Evolutionary conservation across 2,329 filamentous ascomycete genomes (phyloP).

Genomic region (Arthrobotrys pseudoclavata): DNA sequence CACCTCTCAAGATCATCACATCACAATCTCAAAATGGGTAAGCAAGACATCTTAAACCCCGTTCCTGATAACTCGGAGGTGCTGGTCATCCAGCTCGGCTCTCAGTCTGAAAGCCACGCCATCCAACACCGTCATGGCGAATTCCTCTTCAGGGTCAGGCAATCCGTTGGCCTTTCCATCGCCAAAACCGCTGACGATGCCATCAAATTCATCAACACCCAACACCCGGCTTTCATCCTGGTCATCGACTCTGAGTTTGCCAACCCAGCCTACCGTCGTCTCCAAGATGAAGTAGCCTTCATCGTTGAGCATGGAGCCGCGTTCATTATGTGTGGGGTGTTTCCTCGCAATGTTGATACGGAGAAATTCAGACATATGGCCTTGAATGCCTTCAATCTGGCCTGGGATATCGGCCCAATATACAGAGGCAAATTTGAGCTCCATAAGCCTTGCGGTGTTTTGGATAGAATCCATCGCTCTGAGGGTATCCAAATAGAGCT

Average conservation of each 20-base stretch:
- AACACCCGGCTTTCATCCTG: conserved; percentile 32
- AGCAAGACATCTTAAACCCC: background rate
- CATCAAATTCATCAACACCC: conserved; percentile 1
- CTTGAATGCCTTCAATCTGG: conserved; percentile 41
- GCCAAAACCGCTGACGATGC: conserved; percentile 7
- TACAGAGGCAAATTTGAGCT: conserved; percentile 15
- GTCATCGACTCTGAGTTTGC: conserved; percentile 38
- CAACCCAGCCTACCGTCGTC: conserved; percentile 15
- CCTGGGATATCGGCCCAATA: conserved; percentile 36
- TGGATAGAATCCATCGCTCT: conserved; percentile 20
- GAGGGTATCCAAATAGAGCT: conserved; percentile 7
- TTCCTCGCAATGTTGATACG: conserved; percentile 25
- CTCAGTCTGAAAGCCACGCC: conserved; percentile 4
- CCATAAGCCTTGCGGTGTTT: conserved; percentile 9
- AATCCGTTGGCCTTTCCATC: conserved; percentile 3
- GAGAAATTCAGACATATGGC: conserved; percentile 33
- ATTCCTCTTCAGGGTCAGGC: conserved; percentile 14
- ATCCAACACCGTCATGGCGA: conserved; percentile 23
- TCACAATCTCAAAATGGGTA: background rate
- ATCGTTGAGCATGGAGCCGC: conserved; percentile 25
- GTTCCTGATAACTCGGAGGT: conserved; percentile 20
- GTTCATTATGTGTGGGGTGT: conserved; percentile 49
- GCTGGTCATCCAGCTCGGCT: conserved; percentile 22
- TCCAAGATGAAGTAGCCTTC: conserved; percentile 33
- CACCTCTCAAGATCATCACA: background rate